Conservation (phyloP, 2,329 filamentous ascomycete species). For the Metarhizium album region DNA sequence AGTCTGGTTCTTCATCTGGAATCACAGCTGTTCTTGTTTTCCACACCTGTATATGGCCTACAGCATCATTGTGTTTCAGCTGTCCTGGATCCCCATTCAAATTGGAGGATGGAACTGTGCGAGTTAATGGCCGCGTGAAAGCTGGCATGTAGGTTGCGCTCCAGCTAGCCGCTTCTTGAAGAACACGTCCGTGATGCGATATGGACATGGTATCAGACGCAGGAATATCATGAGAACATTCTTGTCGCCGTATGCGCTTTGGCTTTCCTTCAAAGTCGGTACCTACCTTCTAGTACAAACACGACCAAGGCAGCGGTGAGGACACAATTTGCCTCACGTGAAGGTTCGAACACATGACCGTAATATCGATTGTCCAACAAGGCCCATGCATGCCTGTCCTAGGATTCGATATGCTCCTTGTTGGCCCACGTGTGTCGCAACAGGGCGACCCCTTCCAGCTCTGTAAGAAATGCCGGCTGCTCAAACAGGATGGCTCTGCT, state of each 20-base stretch:
- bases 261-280: not conserved
- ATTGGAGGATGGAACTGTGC: not conserved
- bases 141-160: slow-evolving; percentile 4
- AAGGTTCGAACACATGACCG: slow-evolving; percentile 20
- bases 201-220: slow-evolving; percentile 1
- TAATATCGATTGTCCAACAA: slow-evolving; percentile 17
- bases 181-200: not conserved
- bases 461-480: slow-evolving; percentile 10
- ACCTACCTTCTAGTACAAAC: not conserved
- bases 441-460: slow-evolving; percentile 13
- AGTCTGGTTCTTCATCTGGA: too few species aligned
- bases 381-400: not conserved
- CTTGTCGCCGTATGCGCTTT: not conserved
- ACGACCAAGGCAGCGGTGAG: not conserved
- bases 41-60: too few species aligned
- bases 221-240: not conserved
- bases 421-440: not conserved
- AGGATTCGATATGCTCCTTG: not conserved
- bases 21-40: too few species aligned
- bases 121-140: not conserved
- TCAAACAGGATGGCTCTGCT: slow-evolving; percentile 22
- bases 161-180: slow-evolving; percentile 9
- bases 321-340: slow-evolving; percentile 16
- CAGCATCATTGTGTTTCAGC: not conserved
- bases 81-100: not conserved